Percentiles rank a stretch among this genome's conserved stretches.
Evolutionary conservation across 2,329 filamentous ascomycete species (phyloP).

Genomic region (Sarocladium kiliense): DNA sequence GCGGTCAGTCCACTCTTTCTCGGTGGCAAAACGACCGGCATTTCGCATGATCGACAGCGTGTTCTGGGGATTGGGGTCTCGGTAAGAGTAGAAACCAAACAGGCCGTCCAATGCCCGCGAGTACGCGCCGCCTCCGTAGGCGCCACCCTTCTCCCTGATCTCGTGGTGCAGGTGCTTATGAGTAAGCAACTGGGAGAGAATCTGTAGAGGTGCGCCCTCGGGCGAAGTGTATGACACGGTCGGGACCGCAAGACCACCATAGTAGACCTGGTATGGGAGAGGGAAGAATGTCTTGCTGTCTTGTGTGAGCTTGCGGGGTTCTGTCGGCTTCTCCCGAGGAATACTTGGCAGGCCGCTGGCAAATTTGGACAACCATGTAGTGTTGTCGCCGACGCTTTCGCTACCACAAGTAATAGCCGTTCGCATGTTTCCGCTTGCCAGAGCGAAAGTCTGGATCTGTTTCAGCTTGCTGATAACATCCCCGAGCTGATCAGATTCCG

Average conservation of each 20-base stretch:
- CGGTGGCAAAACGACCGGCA: slow-evolving; percentile 76
- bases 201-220: slow-evolving; percentile 74
- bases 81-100: slow-evolving; percentile 95
- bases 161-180: slow-evolving; percentile 97
- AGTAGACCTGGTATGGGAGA: slow-evolving; percentile 95
- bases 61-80: slow-evolving; percentile 90
- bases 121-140: slow-evolving; percentile 89
- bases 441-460: slow-evolving; percentile 72
- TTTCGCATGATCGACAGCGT: slow-evolving; percentile 79
- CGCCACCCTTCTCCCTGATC: slow-evolving; percentile 95
- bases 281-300: slow-evolving; percentile 82
- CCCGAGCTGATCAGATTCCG: slow-evolving; percentile 61
- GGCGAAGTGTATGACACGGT: slow-evolving; percentile 78
- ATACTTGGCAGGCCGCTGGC: slow-evolving; percentile 35
- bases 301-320: slow-evolving; percentile 31
- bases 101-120: slow-evolving; percentile 73
- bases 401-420: slow-evolving; percentile 80
- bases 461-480: slow-evolving; percentile 81
- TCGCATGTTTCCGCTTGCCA: slow-evolving; percentile 65
- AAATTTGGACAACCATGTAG: slow-evolving; percentile 66
- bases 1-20: slow-evolving; percentile 73
- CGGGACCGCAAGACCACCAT: slow-evolving; percentile 75
- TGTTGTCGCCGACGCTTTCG: slow-evolving; percentile 66
- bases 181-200: slow-evolving; percentile 86
- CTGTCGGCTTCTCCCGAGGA: slow-evolving; percentile 39